Conservation (phyloP, 208 protist species). For the Leishmania turanica region DNA sequence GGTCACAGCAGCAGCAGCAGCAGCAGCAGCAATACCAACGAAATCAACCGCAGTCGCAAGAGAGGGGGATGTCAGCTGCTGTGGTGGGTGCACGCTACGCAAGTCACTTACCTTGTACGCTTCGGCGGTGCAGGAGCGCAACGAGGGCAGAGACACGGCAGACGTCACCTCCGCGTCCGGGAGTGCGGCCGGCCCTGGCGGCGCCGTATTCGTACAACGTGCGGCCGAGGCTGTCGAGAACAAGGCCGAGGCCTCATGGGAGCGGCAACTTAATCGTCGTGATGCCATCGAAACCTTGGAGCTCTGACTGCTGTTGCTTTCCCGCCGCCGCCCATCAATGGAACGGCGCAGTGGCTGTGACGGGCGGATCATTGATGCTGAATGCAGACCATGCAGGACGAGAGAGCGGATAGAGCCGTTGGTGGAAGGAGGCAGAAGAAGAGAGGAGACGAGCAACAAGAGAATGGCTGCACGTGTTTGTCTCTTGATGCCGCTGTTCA, state of each 20-base stretch:
- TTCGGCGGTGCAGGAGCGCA: neutral
- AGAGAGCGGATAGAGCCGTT: neutral
- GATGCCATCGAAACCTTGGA: neutral
- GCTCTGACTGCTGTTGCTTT: neutral
- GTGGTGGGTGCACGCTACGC: neutral
- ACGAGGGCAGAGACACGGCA: neutral
- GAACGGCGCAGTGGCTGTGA: constrained; percentile 24
- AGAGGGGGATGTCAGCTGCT: neutral
- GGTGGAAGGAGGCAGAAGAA: neutral
- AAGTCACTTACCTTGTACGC: constrained; percentile 7
- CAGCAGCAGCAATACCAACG: neutral
- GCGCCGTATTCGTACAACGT: neutral
- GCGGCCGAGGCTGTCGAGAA: neutral
- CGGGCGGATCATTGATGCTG: constrained; percentile 16
- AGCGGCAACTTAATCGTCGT: neutral
- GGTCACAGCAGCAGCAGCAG: neutral
- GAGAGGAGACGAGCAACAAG: neutral
- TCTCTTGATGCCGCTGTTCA: neutral
- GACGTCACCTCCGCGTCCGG: neutral
- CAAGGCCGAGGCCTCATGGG: neutral
- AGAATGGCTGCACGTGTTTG: too few relatives aligned
- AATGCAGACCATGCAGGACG: neutral
- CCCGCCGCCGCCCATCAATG: constrained; percentile 4
- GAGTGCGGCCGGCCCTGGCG: neutral
- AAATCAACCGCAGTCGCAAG: neutral